Percentiles rank a stretch among this genome's conserved stretches.
Conservation (phyloP, 2,329 filamentous ascomycete species). For the Zymoseptoria ardabiliae region DNA sequence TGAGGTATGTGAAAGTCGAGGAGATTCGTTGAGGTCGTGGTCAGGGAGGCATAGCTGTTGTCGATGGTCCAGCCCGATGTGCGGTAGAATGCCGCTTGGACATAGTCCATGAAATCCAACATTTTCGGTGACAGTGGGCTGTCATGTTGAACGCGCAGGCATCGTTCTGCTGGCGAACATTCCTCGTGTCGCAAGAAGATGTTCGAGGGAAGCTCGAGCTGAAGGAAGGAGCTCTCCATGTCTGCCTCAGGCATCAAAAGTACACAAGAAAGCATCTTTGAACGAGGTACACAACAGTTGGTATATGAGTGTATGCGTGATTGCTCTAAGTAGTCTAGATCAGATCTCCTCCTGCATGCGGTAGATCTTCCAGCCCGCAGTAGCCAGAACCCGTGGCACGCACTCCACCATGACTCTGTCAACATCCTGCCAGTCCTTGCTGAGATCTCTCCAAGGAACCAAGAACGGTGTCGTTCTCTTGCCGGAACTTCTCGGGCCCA, state of each 20-base stretch:
- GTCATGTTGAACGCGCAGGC: background rate
- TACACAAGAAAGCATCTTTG: background rate
- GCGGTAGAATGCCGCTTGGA: constrained; percentile 83
- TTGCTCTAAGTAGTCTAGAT: background rate
- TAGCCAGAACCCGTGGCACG: constrained; percentile 26
- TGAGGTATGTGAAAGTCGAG: constrained; percentile 82
- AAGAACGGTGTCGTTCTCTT: constrained; percentile 30
- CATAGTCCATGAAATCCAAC: constrained; percentile 96
- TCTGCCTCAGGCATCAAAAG: background rate
- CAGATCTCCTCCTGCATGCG: constrained; percentile 20
- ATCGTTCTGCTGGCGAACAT: background rate
- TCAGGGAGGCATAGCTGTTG: constrained; percentile 84
- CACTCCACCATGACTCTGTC: constrained; percentile 33
- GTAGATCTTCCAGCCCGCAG: constrained; percentile 29
- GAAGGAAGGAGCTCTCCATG: background rate
- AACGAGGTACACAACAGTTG: background rate
- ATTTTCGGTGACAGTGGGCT: constrained; percentile 41
- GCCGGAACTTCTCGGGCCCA: constrained; percentile 26
- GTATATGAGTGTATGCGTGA: background rate
- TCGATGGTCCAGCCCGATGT: constrained; percentile 83
- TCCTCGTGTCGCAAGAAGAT: background rate
- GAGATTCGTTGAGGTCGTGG: constrained; percentile 74
- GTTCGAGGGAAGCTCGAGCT: background rate
- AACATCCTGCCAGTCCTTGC: constrained; percentile 20
- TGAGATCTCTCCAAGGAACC: constrained; percentile 30